Base-by-base conservation (phyloP, 2,329 filamentous ascomycete genomes). In the Volutella citrinella region DNA sequence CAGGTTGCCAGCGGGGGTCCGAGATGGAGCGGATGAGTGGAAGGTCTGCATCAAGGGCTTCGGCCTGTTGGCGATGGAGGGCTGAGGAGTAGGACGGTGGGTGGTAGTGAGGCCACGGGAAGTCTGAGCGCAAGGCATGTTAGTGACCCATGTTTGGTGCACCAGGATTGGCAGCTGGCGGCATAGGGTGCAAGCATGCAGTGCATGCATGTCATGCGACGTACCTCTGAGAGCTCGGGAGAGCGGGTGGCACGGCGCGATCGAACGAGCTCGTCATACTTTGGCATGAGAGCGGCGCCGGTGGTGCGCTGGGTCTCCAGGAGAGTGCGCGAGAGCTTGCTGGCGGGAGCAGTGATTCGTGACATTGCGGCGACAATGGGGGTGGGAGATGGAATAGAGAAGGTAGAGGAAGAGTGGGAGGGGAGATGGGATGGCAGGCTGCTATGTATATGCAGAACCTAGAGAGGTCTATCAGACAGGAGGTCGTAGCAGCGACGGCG, bases 11-110 rank as follows among this genome's bases (percentile, higher is more conserved):
- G 55, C 46, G 18, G 63, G 52, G 10, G 58, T 48, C 11, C 65
- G 56, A 4, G 66, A 60, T 12, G 70, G 56, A 7, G 69, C 57
- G 13, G 70, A 67, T 15, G 69, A 68, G 49, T 66, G 64, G 65
- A 82, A 81, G 52, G 73, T 76, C 63, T 82, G 78, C 78, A 82
- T 82, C 36, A 82, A 61, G 24, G 76, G 78, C 51, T 72, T 63
- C 38, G 62, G 61, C 45, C 68, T 68, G 53, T 62, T 59, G 55
- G 62, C 46, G 49, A 67, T 56, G 40, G 69, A 60, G 42, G 65
- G 64, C 36, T 65, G 64, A 16, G 67, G 64, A 8, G 65, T 66
- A 30, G 70, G 69, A 33, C 69, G 68, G 53, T 73, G 69, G 36
- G 66, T 61, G 40, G 68, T 70, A 33, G 65, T 66, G 43, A 72